These are phyloP conservation scores for Dioscorea dumetorum DNA, from an alignment of 106 monocot species.

Conservation along the genomic window DNA sequence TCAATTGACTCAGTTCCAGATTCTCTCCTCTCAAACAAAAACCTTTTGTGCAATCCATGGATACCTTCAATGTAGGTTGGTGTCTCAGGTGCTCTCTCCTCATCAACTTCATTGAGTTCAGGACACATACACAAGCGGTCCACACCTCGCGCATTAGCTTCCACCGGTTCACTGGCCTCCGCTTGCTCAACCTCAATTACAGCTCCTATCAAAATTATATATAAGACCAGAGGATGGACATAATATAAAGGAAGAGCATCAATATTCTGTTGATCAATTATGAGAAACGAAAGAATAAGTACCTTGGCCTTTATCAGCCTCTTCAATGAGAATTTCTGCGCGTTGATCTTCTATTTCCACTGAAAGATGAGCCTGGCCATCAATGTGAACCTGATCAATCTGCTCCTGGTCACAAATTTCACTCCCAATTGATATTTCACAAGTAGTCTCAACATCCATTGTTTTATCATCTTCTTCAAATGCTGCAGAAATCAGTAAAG, in stretches of 20 bases:
- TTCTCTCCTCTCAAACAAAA: slow-evolving; percentile 42
- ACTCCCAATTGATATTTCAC: slow-evolving; percentile 69
- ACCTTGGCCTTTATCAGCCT: slow-evolving; percentile 27
- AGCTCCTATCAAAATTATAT: slow-evolving; percentile 6
- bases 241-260: not conserved
- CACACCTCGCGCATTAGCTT: slow-evolving; percentile 2
- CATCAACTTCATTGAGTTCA: slow-evolving; percentile 40
- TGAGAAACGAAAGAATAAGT: not conserved
- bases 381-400: slow-evolving; percentile 16
- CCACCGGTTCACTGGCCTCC: not conserved
- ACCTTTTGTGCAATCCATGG: slow-evolving; percentile 41
- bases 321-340: slow-evolving; percentile 10
- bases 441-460: slow-evolving; percentile 31
- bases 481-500: slow-evolving; percentile 23
- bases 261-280: not conserved
- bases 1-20: slow-evolving; percentile 50
- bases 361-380: slow-evolving; percentile 10
- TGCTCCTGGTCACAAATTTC: slow-evolving; percentile 71
- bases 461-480: slow-evolving; percentile 30
- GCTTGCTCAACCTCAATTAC: slow-evolving; percentile 20
- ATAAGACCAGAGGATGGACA: not conserved
- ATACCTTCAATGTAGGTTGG: slow-evolving; percentile 39
- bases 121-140: slow-evolving; percentile 8
- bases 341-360: slow-evolving; percentile 6
- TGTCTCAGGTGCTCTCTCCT: slow-evolving; percentile 49